Percentiles rank a stretch among this genome's conserved stretches.
Evolutionary conservation across 306 rosid species (phyloP).

Genomic region (Oemleria cerasiformis): DNA sequence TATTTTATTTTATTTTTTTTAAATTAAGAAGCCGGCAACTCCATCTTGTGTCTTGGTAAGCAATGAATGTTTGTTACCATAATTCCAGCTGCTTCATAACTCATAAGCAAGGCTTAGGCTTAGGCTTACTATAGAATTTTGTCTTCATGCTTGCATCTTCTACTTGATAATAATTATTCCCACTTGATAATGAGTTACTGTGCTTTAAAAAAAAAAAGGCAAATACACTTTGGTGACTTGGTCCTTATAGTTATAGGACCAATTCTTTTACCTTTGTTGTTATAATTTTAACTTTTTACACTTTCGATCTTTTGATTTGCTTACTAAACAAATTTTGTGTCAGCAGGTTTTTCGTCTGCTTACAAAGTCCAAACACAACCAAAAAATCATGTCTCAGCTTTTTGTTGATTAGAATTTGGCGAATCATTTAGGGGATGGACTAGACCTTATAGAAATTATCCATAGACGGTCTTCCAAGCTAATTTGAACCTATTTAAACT

Average conservation of each 20-base stretch:
- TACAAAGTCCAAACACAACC: no score
- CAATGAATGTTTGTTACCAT: slow-evolving; percentile 23
- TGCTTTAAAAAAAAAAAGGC: neutral
- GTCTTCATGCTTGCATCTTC: slow-evolving; percentile 30
- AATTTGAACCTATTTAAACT: no score
- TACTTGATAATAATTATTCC: slow-evolving; percentile 34
- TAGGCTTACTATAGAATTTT: slow-evolving; percentile 13
- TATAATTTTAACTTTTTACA: neutral
- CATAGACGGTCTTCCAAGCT: no score
- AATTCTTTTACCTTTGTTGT: neutral
- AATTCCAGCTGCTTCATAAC: slow-evolving; percentile 20
- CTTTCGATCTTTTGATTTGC: neutral
- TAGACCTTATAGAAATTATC: no score
- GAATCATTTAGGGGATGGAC: no score
- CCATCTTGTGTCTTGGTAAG: slow-evolving; percentile 27
- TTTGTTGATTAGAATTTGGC: no score
- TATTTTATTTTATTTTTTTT: neutral
- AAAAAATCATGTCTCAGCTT: no score
- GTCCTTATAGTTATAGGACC: neutral
- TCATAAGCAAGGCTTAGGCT: neutral
- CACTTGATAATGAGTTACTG: neutral
- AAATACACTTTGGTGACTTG: neutral
- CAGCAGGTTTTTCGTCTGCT: neutral
- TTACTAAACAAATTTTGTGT: neutral
- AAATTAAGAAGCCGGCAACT: slow-evolving; percentile 25